Conservation (phyloP, 208 protist genomes). For the Leishmania braziliensis region DNA sequence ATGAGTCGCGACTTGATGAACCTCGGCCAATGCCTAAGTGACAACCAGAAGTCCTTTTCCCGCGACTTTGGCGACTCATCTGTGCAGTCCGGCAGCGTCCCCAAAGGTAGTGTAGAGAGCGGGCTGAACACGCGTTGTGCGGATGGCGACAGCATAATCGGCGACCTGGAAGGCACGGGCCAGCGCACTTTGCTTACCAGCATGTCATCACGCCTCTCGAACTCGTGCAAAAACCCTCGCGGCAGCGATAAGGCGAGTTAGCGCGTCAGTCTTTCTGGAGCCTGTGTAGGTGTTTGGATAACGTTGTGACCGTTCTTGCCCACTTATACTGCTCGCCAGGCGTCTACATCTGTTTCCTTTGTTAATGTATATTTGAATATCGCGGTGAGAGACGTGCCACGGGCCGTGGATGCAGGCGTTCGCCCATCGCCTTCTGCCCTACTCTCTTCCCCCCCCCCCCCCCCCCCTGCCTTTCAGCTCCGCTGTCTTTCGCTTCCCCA, state of each 20-base stretch:
- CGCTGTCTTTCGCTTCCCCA: background rate
- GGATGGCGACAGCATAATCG: background rate
- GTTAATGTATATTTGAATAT: background rate
- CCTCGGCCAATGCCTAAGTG: background rate
- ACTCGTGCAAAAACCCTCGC: background rate
- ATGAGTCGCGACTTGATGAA: constrained; percentile 9
- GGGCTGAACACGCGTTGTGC: constrained; percentile 1
- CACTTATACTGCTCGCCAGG: background rate
- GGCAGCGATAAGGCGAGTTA: background rate
- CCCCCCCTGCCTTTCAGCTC: background rate
- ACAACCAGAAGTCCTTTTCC: constrained; percentile 5
- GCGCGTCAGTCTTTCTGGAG: background rate
- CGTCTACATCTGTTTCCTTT: background rate
- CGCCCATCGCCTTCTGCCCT: background rate
- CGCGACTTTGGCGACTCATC: constrained; percentile 8
- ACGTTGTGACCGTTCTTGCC: no score
- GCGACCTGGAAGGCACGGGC: background rate
- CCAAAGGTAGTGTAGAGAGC: background rate
- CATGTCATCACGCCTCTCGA: background rate
- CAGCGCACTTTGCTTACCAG: background rate
- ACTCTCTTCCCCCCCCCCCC: background rate
- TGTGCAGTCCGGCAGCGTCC: constrained; percentile 9
- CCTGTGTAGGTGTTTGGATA: background rate
- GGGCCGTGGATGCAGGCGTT: background rate
- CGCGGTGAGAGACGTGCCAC: background rate